Conservation (phyloP, 2,329 filamentous ascomycete species). For the Penicillium sp. region DNA sequence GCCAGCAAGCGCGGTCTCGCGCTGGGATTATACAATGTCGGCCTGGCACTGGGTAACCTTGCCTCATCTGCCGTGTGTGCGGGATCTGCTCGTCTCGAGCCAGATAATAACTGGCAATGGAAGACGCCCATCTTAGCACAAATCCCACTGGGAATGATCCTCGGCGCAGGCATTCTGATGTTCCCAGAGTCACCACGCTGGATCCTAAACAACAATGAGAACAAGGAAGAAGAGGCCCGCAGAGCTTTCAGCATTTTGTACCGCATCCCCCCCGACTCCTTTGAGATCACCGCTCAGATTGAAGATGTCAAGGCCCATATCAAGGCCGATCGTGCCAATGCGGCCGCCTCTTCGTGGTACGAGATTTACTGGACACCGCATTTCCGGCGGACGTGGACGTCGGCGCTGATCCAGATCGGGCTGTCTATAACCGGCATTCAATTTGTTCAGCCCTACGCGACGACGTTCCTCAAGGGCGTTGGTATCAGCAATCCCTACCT, state of each 20-base stretch:
- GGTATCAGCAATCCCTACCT: conserved; percentile 26
- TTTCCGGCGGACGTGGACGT: conserved; percentile 24
- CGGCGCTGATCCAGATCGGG: conserved; percentile 29
- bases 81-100: conserved; percentile 25
- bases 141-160: conserved; percentile 29
- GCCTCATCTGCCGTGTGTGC: conserved; percentile 30
- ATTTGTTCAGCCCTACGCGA: conserved; percentile 22
- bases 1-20: conserved; percentile 26
- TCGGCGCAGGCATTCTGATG: conserved; percentile 27
- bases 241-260: conserved; percentile 24
- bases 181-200: conserved; percentile 32
- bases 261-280: conserved; percentile 20
- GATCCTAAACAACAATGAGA: conserved; percentile 20
- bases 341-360: conserved; percentile 17
- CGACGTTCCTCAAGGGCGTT: conserved; percentile 23
- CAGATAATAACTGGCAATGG: conserved; percentile 31
- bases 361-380: conserved; percentile 28
- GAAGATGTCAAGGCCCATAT: conserved; percentile 28
- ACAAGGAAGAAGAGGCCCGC: conserved; percentile 24
- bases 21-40: conserved; percentile 28
- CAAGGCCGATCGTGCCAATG: conserved; percentile 19
- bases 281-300: conserved; percentile 26
- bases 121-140: conserved; percentile 34
- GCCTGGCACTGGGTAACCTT: conserved; percentile 29
- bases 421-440: conserved; percentile 29